phyloP scores from a whole-genome alignment of 306 rosid genomes.

The Prinsepia uniflora region DNA sequence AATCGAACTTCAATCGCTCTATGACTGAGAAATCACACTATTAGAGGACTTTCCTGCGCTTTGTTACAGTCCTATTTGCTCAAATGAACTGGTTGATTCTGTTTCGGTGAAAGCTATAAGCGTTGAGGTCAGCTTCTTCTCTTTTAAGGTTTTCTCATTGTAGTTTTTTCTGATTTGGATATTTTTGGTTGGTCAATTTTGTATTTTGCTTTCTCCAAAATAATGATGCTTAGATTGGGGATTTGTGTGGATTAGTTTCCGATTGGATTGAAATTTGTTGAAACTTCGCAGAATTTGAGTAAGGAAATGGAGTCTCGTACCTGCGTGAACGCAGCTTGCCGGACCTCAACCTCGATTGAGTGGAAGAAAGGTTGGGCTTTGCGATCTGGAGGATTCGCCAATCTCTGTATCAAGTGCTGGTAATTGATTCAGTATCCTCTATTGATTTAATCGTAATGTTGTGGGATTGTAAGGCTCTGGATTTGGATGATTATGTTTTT shows the following conservation, averaged over 20 bases:
- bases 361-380: constrained; percentile 93
- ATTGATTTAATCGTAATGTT: constrained; percentile 17
- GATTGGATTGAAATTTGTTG: constrained; percentile 22
- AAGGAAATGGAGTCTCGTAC: constrained; percentile 57
- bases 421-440: constrained; percentile 25
- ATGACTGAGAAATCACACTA: constrained; percentile 15
- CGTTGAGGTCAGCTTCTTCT: constrained; percentile 20
- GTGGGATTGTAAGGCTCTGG: constrained; percentile 20
- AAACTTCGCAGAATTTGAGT: constrained; percentile 29
- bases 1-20: constrained; percentile 9
- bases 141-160: constrained; percentile 10
- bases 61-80: neutral
- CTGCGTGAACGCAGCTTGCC: constrained; percentile 77
- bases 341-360: constrained; percentile 51
- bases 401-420: constrained; percentile 95
- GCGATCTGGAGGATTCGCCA: constrained; percentile 90
- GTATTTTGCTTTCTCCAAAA: neutral
- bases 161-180: neutral
- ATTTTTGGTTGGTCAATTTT: constrained; percentile 16
- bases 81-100: constrained; percentile 11
- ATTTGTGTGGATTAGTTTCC: constrained; percentile 13
- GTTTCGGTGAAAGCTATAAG: constrained; percentile 8
- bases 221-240: constrained; percentile 35
- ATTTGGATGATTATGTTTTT: constrained; percentile 16
- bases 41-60: constrained; percentile 4